phyloP scores from a whole-genome alignment of 2,329 filamentous ascomycete species.

The Celoporthe dispersa region DNA sequence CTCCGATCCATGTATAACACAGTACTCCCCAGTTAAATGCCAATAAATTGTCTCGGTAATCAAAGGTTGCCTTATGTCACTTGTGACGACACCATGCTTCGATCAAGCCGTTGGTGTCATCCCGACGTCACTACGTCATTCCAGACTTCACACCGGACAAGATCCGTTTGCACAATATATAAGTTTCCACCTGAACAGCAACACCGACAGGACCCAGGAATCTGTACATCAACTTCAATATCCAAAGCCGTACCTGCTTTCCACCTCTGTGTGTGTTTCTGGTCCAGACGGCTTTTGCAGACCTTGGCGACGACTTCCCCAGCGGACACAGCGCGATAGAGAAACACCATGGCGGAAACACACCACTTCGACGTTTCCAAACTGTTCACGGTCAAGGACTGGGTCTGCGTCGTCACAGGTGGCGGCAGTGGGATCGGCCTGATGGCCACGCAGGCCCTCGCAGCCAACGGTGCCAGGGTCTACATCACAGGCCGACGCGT shows the following conservation, averaged over 20 bases:
- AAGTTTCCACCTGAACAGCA: not conserved
- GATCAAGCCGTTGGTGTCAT: slow-evolving; percentile 3
- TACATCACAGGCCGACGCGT: slow-evolving; percentile 47
- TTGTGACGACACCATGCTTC: not conserved
- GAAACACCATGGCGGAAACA: slow-evolving; percentile 39
- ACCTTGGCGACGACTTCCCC: not conserved
- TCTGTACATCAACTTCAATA: not conserved
- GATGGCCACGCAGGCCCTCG: slow-evolving; percentile 65
- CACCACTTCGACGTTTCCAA: slow-evolving; percentile 38
- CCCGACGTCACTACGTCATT: slow-evolving; percentile 3
- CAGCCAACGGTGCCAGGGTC: slow-evolving; percentile 48
- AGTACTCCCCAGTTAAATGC: no score
- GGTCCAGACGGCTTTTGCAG: not conserved
- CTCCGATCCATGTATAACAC: not conserved
- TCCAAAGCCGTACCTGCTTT: not conserved
- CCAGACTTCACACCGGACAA: not conserved
- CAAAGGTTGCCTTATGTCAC: not conserved
- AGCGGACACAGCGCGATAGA: not conserved
- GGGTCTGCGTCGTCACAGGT: slow-evolving; percentile 45
- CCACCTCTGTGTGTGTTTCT: not conserved
- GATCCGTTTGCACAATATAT: not conserved
- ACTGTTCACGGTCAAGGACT: slow-evolving; percentile 42
- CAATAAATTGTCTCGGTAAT: not conserved
- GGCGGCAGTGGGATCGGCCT: slow-evolving; percentile 68
- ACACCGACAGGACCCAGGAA: not conserved